A percentile compares a stretch with the other conserved stretches of the same genome.
These are phyloP conservation scores for Sisymbrium irio DNA, from an alignment of 345 rosid species.

Conservation along the genomic window DNA sequence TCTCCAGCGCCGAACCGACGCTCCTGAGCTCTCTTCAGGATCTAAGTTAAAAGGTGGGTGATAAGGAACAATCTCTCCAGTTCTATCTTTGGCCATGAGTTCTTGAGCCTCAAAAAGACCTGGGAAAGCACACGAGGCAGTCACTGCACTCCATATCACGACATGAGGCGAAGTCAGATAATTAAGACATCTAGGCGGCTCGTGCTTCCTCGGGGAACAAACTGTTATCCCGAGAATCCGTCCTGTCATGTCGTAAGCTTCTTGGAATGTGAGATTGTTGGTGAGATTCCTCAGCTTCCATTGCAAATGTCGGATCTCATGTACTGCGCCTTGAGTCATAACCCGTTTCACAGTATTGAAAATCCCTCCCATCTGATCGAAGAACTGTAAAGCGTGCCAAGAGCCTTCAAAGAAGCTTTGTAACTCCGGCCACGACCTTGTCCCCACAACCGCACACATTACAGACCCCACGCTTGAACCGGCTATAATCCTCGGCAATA, in stretches of 20 bases:
- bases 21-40: constrained; percentile 62
- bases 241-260: constrained; percentile 96
- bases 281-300: constrained; percentile 91
- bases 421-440: constrained; percentile 95
- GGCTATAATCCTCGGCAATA: constrained; percentile 83
- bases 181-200: constrained; percentile 97
- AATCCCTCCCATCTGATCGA: constrained; percentile 90
- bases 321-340: constrained; percentile 88
- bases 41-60: constrained; percentile 86
- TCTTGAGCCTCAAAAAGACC: constrained; percentile 99
- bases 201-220: constrained; percentile 95
- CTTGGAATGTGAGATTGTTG: constrained; percentile 94
- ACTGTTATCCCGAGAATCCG: constrained; percentile 92
- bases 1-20: constrained; percentile 79
- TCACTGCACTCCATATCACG: constrained; percentile 99
- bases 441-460: constrained; percentile 80
- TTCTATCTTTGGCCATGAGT: constrained; percentile 97
- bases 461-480: constrained; percentile 97
- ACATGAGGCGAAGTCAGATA: constrained; percentile 96
- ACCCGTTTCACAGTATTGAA: constrained; percentile 78
- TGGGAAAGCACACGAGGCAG: constrained; percentile 98
- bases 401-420: constrained; percentile 94
- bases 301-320: constrained; percentile 84
- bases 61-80: constrained; percentile 91
- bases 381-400: constrained; percentile 77